These are phyloP conservation scores for Arabidopsis arenosa DNA, from an alignment of 345 rosid species.

Conservation along the genomic window DNA sequence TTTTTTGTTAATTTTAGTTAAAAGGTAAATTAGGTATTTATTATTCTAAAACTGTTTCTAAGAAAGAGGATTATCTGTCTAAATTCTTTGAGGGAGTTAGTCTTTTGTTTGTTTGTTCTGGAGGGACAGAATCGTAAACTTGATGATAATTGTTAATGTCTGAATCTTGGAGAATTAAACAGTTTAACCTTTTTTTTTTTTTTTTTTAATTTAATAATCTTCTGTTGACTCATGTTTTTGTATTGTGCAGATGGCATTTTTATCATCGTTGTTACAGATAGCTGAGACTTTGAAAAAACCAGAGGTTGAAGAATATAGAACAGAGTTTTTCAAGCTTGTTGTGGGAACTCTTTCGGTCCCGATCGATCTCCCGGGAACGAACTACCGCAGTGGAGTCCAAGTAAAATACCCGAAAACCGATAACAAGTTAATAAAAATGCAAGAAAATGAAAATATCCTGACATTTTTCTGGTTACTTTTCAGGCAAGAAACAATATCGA, in stretches of 20 bases:
- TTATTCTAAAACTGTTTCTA: too few relatives aligned
- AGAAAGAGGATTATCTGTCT: too few relatives aligned
- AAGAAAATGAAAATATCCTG: background rate
- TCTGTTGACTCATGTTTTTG: slow-evolving; percentile 17
- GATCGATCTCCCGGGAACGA: slow-evolving; percentile 69
- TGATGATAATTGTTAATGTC: background rate
- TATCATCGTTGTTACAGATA: slow-evolving; percentile 73
- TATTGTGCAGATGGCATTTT: slow-evolving; percentile 67
- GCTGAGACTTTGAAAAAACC: slow-evolving; percentile 53
- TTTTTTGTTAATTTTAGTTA: too few relatives aligned
- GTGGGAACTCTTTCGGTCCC: slow-evolving; percentile 80
- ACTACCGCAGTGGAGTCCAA: slow-evolving; percentile 65
- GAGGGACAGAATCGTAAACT: slow-evolving; percentile 18
- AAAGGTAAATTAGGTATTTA: background rate
- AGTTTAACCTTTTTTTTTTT: background rate
- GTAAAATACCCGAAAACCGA: slow-evolving; percentile 43
- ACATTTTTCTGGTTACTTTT: slow-evolving; percentile 29
- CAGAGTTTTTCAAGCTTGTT: slow-evolving; percentile 79
- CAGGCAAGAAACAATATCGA: slow-evolving; percentile 74
- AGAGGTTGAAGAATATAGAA: slow-evolving; percentile 57
- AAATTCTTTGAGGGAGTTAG: background rate
- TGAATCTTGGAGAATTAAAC: background rate
- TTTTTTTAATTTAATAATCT: background rate
- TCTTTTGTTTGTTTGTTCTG: background rate
- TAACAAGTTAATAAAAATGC: background rate